A percentile compares a stretch with the other conserved stretches of the same genome.
Conservation (phyloP, 2,329 filamentous ascomycete species). For the Cryphonectria naterciae region DNA sequence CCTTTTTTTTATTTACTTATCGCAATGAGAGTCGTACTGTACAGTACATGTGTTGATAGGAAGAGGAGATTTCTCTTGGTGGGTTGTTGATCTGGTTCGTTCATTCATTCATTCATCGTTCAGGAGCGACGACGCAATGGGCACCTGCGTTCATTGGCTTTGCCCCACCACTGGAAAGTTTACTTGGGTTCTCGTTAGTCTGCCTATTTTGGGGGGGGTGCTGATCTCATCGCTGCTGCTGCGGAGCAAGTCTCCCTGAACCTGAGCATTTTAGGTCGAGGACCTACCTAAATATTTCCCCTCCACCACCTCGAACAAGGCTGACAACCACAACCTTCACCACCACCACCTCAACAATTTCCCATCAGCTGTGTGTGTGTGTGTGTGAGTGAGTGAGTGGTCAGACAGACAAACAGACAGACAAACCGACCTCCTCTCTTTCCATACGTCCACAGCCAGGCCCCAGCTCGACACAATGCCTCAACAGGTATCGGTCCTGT, state of each 20-base stretch:
- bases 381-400: background rate
- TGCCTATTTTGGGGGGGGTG: background rate
- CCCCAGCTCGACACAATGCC: slow-evolving; percentile 15
- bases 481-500: slow-evolving; percentile 70
- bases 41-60: no score
- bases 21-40: no score
- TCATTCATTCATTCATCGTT: background rate
- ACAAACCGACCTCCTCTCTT: background rate
- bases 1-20: background rate
- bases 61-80: background rate
- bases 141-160: background rate
- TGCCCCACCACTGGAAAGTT: background rate
- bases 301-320: no score
- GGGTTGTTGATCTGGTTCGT: no score
- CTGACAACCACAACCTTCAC: background rate
- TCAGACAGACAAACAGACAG: background rate
- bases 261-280: background rate
- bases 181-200: background rate
- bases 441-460: background rate
- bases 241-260: background rate
- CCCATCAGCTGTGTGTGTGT: background rate
- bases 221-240: slow-evolving; percentile 11
- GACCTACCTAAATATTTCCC: background rate
- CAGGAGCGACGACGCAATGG: background rate
- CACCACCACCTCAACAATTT: background rate